A percentile compares a stretch with the other conserved stretches of the same genome.
Conservation (phyloP, 495 filamentous ascomycete species). For the Podospora tetraspora region DNA sequence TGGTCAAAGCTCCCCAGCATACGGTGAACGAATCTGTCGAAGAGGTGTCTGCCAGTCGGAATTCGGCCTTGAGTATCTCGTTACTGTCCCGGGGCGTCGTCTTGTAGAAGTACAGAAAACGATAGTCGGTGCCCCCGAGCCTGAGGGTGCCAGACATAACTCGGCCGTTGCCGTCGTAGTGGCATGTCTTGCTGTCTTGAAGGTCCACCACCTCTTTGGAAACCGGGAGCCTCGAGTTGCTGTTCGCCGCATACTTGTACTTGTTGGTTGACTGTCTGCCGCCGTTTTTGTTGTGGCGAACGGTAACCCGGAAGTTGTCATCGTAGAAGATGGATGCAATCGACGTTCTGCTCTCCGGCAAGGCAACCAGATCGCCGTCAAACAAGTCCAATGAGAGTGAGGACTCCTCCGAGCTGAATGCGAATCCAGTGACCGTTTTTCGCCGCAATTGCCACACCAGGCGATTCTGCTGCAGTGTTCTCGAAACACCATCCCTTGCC, state of each 20-base stretch:
- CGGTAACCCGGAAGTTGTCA: conserved; percentile 15
- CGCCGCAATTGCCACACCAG: conserved; percentile 19
- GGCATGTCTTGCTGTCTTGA: conserved; percentile 3
- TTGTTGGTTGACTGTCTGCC: neutral
- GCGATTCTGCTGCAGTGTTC: conserved; percentile 15
- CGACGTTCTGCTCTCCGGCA: conserved; percentile 7
- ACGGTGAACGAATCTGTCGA: conserved; percentile 11
- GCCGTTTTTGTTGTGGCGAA: neutral
- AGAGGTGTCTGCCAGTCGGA: neutral
- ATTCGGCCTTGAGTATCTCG: conserved; percentile 25
- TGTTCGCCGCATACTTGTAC: conserved; percentile 15
- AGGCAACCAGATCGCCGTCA: neutral
- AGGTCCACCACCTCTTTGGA: conserved; percentile 12
- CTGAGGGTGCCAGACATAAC: conserved; percentile 15
- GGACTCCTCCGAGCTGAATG: neutral
- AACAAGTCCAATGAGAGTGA: conserved; percentile 15
- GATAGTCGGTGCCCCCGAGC: conserved; percentile 12
- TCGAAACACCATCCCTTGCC: conserved; percentile 17
- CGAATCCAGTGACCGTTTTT: conserved; percentile 22
- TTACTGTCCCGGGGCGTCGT: conserved; percentile 7
- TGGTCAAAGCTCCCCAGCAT: conserved; percentile 21
- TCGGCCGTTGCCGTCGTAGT: conserved; percentile 22
- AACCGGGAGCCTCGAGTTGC: conserved; percentile 10
- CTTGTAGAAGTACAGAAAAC: conserved; percentile 25
- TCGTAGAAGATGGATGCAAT: conserved; percentile 20